Evolutionary conservation across 441 rosid species (phyloP), one percentile per base, ranked within the genome.

Genomic region (Pelargonium myrrhifolium): DNA sequence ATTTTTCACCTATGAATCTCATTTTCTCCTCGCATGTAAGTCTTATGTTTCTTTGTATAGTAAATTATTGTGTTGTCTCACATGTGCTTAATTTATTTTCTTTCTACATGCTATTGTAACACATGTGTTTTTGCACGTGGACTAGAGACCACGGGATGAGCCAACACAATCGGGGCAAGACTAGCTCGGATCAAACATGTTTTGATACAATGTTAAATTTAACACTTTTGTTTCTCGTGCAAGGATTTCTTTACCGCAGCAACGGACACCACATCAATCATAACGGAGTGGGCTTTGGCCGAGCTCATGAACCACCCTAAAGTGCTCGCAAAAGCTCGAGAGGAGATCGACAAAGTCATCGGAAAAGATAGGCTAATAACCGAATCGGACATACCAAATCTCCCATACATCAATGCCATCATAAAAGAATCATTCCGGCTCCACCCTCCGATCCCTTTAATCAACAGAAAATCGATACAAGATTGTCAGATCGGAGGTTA

Each of bases 261-360:
- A 3, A 65, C 68, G 3, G 89, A 85, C 47, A 76, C 89, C 3
- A 74, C 85, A 22, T 77, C 83, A 4, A 24, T 72, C 10, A 40
- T 74, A 40, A 1, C 76, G 0, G 88, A 82, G 47, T 84, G 86
- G 88, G 39, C 83, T 17, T n/a, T 84, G 6, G 70, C 86, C 1
- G 88, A 80, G 66, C 76, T 84, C 11, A 76, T 78, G 42, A 82
- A 69, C 42, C 40, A 82, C 45, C 85, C 86, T 21, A 15, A 10
- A n/a, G 39, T 72, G 11, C 69, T 82, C 12, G 58, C 64, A 28
- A 77, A 75, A 69, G 86, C 86, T 2, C 76, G 73, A 59, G 66
- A 80, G 18, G 88, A 84, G 63, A 71, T 84, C 12, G 63, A 74
- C 5, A 35, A 0, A 26, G 74, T 68, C 0, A 75, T 80, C 0